Conservation (phyloP, 1,284 basidiomycete genomes). For the Mycena sp. region DNA sequence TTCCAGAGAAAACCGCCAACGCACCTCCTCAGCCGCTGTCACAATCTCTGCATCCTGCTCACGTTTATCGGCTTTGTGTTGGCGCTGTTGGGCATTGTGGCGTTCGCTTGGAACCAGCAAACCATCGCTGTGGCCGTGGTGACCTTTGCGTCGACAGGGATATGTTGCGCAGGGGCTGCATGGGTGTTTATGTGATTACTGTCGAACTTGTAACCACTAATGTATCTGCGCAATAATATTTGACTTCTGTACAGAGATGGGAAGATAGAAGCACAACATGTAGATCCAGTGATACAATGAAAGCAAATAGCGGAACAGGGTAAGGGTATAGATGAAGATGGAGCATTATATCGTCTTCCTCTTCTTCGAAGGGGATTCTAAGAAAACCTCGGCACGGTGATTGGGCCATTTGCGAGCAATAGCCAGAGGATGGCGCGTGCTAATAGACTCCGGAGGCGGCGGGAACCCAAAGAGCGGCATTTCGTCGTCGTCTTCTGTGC, state of each 20-base stretch:
- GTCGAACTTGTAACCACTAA: too few relatives aligned
- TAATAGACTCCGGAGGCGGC: background rate
- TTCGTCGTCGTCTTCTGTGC: background rate
- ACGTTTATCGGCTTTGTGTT: constrained; percentile 62
- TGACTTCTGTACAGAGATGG: too few relatives aligned
- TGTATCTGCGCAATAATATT: background rate
- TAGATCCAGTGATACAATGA: background rate
- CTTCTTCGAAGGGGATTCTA: constrained; percentile 7
- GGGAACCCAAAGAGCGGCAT: constrained; percentile 8
- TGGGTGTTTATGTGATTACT: constrained; percentile 19
- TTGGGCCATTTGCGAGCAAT: background rate
- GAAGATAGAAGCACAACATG: background rate
- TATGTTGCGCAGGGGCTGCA: constrained; percentile 4
- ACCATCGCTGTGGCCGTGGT: constrained; percentile 35
- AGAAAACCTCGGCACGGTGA: background rate
- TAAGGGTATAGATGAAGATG: constrained; percentile 11
- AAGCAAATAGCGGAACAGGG: background rate
- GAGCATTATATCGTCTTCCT: constrained; percentile 10
- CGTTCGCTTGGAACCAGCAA: constrained; percentile 60
- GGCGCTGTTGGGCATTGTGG: constrained; percentile 58
- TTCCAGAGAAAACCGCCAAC: constrained; percentile 51
- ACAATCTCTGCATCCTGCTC: constrained; percentile 58
- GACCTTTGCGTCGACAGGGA: constrained; percentile 7
- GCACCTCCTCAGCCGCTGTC: constrained; percentile 58
- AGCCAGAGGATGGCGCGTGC: background rate